These are phyloP conservation scores for Cryptococcus amylolentus DNA, from an alignment of 1,284 basidiomycete species.

Conservation along the genomic window DNA sequence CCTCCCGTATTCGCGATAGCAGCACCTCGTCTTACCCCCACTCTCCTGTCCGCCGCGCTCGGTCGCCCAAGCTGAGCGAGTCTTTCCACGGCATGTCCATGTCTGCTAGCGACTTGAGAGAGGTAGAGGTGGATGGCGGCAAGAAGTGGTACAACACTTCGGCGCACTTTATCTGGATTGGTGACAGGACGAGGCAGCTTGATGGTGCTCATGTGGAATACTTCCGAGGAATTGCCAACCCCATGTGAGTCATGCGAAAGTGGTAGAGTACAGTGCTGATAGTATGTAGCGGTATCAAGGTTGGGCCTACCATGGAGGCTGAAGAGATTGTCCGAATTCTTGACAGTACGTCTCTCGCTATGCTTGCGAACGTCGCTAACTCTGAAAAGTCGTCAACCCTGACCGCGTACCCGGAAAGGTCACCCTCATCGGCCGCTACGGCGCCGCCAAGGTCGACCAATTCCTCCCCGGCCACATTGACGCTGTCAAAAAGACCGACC, in stretches of 20 bases:
- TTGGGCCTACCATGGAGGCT: constrained; percentile 78
- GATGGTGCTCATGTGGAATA: constrained; percentile 94
- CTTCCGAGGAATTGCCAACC: constrained; percentile 90
- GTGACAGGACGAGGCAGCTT: constrained; percentile 91
- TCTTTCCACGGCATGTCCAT: constrained; percentile 7
- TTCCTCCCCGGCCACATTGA: constrained; percentile 76
- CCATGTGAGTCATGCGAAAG: constrained; percentile 56
- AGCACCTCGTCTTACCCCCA: constrained; percentile 15
- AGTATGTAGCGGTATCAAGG: constrained; percentile 70
- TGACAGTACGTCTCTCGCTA: constrained; percentile 58
- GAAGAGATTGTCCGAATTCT: constrained; percentile 78
- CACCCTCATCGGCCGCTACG: constrained; percentile 90
- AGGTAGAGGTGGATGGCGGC: background rate
- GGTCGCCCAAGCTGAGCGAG: constrained; percentile 9
- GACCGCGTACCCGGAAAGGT: constrained; percentile 75
- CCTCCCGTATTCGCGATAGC: constrained; percentile 16
- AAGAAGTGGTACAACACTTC: constrained; percentile 54
- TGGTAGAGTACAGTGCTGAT: background rate
- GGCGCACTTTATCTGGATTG: constrained; percentile 95
- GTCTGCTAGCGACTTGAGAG: constrained; percentile 8
- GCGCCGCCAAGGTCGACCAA: constrained; percentile 76
- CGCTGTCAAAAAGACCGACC: constrained; percentile 74
- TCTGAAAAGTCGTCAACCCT: constrained; percentile 72
- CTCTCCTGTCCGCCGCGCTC: constrained; percentile 24
- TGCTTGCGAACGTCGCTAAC: background rate